phyloP scores from a whole-genome alignment of 2,329 filamentous ascomycete genomes.

The Xylariaceae sp. region DNA sequence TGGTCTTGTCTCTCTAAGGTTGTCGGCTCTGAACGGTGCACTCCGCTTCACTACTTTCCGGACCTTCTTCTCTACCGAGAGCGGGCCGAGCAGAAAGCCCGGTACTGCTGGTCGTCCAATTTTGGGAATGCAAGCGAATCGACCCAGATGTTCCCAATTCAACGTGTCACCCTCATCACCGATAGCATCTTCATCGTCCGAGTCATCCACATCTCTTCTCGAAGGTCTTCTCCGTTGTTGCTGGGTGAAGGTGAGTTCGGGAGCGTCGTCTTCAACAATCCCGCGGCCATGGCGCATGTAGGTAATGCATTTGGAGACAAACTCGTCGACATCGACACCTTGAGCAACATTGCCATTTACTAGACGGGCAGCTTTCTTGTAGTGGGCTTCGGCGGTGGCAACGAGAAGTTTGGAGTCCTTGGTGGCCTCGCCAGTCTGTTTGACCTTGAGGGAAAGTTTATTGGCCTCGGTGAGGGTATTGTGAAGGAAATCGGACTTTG shows the following conservation, averaged over 20 bases:
- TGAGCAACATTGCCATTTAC: constrained; percentile 68
- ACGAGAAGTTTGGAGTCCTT: constrained; percentile 87
- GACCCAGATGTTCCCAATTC: constrained; percentile 83
- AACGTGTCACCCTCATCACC: constrained; percentile 71
- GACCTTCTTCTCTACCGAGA: constrained; percentile 82
- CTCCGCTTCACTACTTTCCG: constrained; percentile 68
- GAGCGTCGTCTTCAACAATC: constrained; percentile 47
- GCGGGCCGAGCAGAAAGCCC: constrained; percentile 80
- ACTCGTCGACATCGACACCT: constrained; percentile 85
- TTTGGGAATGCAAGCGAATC: constrained; percentile 68
- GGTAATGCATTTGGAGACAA: constrained; percentile 81
- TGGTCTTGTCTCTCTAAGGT: constrained; percentile 67
- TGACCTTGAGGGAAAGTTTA: constrained; percentile 61
- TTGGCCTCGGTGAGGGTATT: constrained; percentile 66
- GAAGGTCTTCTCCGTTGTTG: constrained; percentile 39
- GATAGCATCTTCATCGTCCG: constrained; percentile 62
- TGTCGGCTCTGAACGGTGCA: constrained; percentile 65
- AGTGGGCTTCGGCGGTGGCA: constrained; percentile 72
- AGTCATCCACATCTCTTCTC: constrained; percentile 42
- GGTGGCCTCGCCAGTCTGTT: constrained; percentile 85
- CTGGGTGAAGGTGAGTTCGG: constrained; percentile 49
- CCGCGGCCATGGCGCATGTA: constrained; percentile 73
- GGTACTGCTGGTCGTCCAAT: constrained; percentile 72
- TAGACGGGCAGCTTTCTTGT: constrained; percentile 71
- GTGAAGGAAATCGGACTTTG: constrained; percentile 60